These are phyloP conservation scores for Tylopilus rubrobrunneus DNA, from an alignment of 768 basidiomycete genomes.

Conservation along the genomic window DNA sequence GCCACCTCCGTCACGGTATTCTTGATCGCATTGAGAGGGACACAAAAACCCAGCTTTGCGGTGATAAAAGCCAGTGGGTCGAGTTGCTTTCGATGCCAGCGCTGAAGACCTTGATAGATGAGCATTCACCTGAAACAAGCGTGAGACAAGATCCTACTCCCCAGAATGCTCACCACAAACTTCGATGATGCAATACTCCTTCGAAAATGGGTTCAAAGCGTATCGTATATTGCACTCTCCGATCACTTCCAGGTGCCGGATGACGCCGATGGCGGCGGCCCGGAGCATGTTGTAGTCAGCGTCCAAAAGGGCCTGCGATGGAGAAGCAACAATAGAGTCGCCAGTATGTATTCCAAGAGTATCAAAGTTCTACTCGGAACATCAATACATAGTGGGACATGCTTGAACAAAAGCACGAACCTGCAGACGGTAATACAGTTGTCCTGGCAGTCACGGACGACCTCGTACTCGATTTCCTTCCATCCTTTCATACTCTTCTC, in stretches of 20 bases:
- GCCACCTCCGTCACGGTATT: constrained; percentile 97
- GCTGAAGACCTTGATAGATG: constrained; percentile 97
- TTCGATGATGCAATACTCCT: constrained; percentile 99
- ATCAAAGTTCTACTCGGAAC: constrained; percentile 81
- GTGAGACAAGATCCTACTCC: constrained; percentile 1
- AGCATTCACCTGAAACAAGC: constrained; percentile 69
- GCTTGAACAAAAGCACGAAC: constrained; percentile 41
- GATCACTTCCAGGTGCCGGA: constrained; percentile 95
- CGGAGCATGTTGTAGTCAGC: constrained; percentile 99
- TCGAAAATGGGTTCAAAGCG: constrained; percentile 90
- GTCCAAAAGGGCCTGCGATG: constrained; percentile 97
- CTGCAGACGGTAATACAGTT: constrained; percentile 99
- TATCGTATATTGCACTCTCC: constrained; percentile 99
- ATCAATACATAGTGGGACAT: neutral
- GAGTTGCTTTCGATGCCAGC: constrained; percentile 96
- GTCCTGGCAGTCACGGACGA: constrained; percentile 94
- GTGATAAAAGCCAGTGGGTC: constrained; percentile 96
- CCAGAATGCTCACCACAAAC: constrained; percentile 34
- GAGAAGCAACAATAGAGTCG: constrained; percentile 97
- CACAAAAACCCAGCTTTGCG: constrained; percentile 94
- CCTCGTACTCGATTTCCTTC: constrained; percentile 99
- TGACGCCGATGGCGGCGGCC: constrained; percentile 96
- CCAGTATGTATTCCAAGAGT: constrained; percentile 98
- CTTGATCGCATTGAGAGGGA: constrained; percentile 96
- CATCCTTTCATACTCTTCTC: constrained; percentile 99